A percentile compares a stretch with the other conserved stretches of the same genome.
Conservation (phyloP, 1,284 basidiomycete species). For the Inonotus hispidus region DNA sequence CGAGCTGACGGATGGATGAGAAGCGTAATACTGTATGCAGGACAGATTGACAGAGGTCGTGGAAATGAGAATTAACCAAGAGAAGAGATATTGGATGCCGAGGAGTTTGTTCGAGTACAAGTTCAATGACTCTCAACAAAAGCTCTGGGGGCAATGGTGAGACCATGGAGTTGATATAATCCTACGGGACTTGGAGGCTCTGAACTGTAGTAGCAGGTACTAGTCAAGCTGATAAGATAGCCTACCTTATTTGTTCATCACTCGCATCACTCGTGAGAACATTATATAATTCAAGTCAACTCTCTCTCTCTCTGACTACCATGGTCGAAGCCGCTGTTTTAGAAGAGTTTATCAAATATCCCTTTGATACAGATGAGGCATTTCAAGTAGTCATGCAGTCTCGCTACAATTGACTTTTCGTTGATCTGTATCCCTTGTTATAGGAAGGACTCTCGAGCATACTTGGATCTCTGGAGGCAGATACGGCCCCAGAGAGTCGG, state of each 20-base stretch:
- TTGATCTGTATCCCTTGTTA: not conserved
- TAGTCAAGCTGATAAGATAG: too few relatives aligned
- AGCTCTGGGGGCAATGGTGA: constrained; percentile 3
- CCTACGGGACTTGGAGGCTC: too few relatives aligned
- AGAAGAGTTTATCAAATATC: constrained; percentile 10
- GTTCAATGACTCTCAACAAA: constrained; percentile 21
- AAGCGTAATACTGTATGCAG: constrained; percentile 33
- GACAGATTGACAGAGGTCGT: constrained; percentile 18
- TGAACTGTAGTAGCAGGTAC: not conserved
- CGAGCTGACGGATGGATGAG: constrained; percentile 28
- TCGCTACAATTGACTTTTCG: not conserved
- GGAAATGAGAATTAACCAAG: constrained; percentile 26
- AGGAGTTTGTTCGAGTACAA: constrained; percentile 23
- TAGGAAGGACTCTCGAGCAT: constrained; percentile 14
- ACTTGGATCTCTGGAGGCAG: not conserved
- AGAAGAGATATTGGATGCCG: constrained; percentile 25
- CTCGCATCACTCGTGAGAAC: too few relatives aligned
- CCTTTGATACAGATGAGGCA: constrained; percentile 15
- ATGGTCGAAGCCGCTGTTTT: not conserved
- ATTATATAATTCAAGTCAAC: too few relatives aligned
- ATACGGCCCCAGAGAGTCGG: not conserved
- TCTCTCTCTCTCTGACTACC: too few relatives aligned
- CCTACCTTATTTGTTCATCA: too few relatives aligned
- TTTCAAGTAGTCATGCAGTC: constrained; percentile 8
- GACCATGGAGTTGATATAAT: too few relatives aligned